Evolutionary conservation across 2,329 filamentous ascomycete species (phyloP), one percentile per base, ranked within the genome.

Genomic region (Hypoxylon sp.): DNA sequence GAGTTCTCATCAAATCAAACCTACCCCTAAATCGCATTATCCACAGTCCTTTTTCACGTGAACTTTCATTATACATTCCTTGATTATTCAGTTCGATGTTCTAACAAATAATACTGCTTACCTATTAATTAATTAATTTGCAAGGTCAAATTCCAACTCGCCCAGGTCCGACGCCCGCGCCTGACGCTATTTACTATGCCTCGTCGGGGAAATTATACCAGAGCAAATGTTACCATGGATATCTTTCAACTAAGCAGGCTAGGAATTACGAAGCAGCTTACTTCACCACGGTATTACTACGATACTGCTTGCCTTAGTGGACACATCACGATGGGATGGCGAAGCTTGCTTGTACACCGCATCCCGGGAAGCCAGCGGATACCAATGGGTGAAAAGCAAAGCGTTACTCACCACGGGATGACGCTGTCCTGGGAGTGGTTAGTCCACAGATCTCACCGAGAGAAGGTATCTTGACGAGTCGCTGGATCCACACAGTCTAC

Each of bases 321-420:
- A 32, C 17, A 15, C 54, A 54, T 51, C 21, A 54, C 48, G 21
- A 31, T 44, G 37, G 17, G n/a, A 57, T 42, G 68, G 68, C 68
- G 50, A 31, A 58, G 61, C 39, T 65, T 48, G 60, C 39, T 65
- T 48, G 61, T 62, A 37, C 37, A 44, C 52, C 53, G 27, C 2
- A 7, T 17, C 31, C 32, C 52, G 24, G 29, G 46, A 37, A 24
- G n/a, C 17, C 19, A 48, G 32, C 24, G 32, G 39, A 35, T 44
- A 39, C 31, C 29, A 58, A 53, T 47, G 47, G 7, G 32, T 57
- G 19, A 52, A 31, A 27, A 42, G 24, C n/a, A 37, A 55, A 47
- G 11, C 17, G 15, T 29, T 15, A 39, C 21, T 35, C 24, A 31
- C 27, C 10, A 47, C 46, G 31, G 44, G 46, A 55, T 21, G 35